phyloP scores from a whole-genome alignment of 345 rosid species.

The Eutrema japonicum region DNA sequence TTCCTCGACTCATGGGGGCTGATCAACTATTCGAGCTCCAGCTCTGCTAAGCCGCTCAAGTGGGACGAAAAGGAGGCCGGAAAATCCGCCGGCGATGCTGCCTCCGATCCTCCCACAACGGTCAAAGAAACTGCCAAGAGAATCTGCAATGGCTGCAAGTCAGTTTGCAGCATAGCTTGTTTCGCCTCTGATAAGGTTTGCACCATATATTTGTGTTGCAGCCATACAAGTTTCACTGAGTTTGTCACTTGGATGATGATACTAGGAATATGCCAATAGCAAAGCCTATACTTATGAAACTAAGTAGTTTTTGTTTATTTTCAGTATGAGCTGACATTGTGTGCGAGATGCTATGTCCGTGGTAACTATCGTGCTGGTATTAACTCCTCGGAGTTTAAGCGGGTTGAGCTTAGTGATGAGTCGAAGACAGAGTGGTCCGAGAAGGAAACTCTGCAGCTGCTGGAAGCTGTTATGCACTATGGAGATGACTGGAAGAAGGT shows the following conservation, averaged over 20 bases:
- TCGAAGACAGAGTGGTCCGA: constrained; percentile 75
- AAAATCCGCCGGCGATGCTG: constrained; percentile 49
- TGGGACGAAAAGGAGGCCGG: constrained; percentile 87
- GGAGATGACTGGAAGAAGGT: constrained; percentile 95
- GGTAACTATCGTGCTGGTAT: constrained; percentile 81
- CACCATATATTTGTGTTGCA: not conserved
- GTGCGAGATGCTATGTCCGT: constrained; percentile 95
- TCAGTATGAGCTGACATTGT: constrained; percentile 83
- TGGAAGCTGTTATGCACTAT: constrained; percentile 78
- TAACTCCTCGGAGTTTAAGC: constrained; percentile 76
- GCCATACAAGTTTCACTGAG: not conserved
- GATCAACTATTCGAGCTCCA: constrained; percentile 63
- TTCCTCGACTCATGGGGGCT: constrained; percentile 92
- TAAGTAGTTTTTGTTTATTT: not conserved
- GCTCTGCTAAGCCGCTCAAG: constrained; percentile 64
- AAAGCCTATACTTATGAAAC: not conserved
- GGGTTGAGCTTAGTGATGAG: constrained; percentile 83
- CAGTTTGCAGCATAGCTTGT: constrained; percentile 84
- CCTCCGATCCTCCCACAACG: constrained; percentile 42
- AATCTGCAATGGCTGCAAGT: constrained; percentile 80
- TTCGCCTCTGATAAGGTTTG: constrained; percentile 84
- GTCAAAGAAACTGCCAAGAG: constrained; percentile 58
- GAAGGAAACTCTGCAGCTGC: constrained; percentile 74
- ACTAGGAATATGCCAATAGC: not conserved
- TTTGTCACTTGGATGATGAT: not conserved